Base-by-base conservation (phyloP, 2,329 filamentous ascomycete genomes). In the Fusarium sacchari region DNA sequence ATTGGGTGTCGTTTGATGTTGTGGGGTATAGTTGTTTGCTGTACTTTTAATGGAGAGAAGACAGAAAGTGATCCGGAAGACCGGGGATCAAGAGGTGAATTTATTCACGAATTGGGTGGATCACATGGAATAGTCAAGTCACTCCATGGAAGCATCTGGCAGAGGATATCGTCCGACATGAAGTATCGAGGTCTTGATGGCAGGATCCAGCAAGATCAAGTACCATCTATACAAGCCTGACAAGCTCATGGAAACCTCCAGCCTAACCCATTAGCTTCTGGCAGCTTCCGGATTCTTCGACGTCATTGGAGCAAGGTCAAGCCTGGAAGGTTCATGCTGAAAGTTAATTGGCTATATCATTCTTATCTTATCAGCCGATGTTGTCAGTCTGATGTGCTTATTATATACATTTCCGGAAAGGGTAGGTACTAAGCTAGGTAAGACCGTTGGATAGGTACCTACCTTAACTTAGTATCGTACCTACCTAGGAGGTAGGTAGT, bases 271-370 rank as follows among this genome's bases (percentile, higher is more conserved):
- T 61, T 47, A 69, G 67, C 60, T 71, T 70, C 67, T 70, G 53
- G 80, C 79, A 82, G 70, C 77, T 74, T 72, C 73, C 50, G 73
- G 80, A 76, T 37, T 67, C 57, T 78, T 77, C 76, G 80, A 83
- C 80, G 81, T 82, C 81, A 82, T 81, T 71, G 40, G 50, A 69
- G 55, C 76, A 76, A 76, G 73, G 75, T 75, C 60, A 37, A 50
- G 26, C 44, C 52, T 47, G 55, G 32, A 37, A 59, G 40, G 55
- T n/a, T 20, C 30, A 36, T 9, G 8, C 30, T 50, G 18, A 28
- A 43, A 30, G 30, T 15, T 14, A 9, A 59, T 15, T 80, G 62
- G 80, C 72, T 77, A 71, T 72, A 44, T 34, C 26, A 9, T 7
- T 28, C 18, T 39, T 58, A 77, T 77, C 79, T 79, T 75, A 77